Evolutionary conservation across 2,329 filamentous ascomycete species (phyloP).

Genomic region (Cyphellophora attinorum): DNA sequence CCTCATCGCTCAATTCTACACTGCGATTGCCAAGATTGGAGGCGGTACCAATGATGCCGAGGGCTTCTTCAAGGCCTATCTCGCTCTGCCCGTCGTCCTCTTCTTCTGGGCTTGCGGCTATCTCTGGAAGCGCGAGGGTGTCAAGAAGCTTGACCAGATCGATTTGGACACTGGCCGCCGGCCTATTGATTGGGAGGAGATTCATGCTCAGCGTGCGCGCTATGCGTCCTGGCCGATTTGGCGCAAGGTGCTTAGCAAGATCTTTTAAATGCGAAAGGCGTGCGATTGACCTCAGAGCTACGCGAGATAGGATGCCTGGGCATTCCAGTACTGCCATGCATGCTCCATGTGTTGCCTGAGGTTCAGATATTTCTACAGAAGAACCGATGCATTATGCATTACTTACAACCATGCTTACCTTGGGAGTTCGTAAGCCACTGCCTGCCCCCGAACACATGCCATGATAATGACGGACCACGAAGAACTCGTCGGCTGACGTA

Average conservation of each 20-base stretch:
- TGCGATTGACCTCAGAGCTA: no score
- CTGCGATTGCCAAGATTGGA: slow-evolving; percentile 66
- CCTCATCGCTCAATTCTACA: slow-evolving; percentile 79
- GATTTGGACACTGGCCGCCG: slow-evolving; percentile 59
- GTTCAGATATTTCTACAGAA: no score
- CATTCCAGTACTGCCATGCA: no score
- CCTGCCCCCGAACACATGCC: no score
- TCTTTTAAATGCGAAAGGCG: slow-evolving; percentile 1
- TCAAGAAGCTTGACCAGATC: slow-evolving; percentile 50
- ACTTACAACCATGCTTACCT: no score
- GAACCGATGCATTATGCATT: no score
- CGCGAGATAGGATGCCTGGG: no score
- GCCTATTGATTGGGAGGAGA: slow-evolving; percentile 55
- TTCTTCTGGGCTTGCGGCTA: slow-evolving; percentile 48
- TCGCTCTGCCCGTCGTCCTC: slow-evolving; percentile 49
- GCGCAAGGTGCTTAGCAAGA: background rate
- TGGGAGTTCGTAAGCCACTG: no score
- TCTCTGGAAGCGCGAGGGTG: slow-evolving; percentile 55
- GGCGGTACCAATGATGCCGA: slow-evolving; percentile 40
- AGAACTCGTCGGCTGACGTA: no score
- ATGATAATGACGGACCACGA: no score
- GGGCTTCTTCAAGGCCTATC: slow-evolving; percentile 59
- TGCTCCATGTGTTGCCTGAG: no score
- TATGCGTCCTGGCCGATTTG: background rate
- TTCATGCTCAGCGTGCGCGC: slow-evolving; percentile 36